These are phyloP conservation scores for Wickerhamiella alocasiicola DNA, from an alignment of 805 yeast genomes.

Conservation along the genomic window DNA sequence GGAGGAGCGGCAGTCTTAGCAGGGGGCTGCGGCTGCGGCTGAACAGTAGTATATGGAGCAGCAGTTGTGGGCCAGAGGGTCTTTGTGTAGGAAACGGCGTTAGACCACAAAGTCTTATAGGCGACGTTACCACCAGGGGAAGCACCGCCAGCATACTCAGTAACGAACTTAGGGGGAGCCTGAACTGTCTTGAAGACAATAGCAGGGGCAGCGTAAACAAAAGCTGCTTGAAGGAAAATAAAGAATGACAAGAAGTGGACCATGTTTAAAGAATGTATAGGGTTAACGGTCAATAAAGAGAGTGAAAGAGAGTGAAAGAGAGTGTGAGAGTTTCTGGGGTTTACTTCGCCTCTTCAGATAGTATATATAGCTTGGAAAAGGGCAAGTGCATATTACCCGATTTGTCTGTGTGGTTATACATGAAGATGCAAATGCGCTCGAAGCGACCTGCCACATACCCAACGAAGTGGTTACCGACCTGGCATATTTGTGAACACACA, in stretches of 20 bases:
- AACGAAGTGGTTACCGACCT: too few species aligned
- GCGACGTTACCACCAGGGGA: neutral
- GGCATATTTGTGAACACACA: too few species aligned
- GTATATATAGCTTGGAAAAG: constrained; percentile 1
- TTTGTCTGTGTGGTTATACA: constrained; percentile 1
- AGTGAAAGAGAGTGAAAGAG: neutral
- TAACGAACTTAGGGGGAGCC: constrained; percentile 18
- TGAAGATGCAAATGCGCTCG: constrained; percentile 9
- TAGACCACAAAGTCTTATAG: constrained; percentile 12
- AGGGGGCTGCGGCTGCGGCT: constrained; percentile 14
- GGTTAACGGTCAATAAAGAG: neutral
- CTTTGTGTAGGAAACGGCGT: constrained; percentile 11
- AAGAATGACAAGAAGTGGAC: constrained; percentile 1
- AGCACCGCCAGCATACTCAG: constrained; percentile 15
- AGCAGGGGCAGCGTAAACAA: constrained; percentile 12
- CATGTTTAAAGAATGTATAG: neutral
- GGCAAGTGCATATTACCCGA: constrained; percentile 1
- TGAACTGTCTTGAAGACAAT: constrained; percentile 18
- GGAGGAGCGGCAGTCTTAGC: constrained; percentile 17
- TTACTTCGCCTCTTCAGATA: neutral
- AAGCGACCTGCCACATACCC: constrained; percentile 10
- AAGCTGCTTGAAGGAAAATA: constrained; percentile 10
- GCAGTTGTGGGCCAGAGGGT: constrained; percentile 19
- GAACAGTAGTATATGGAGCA: constrained; percentile 14
- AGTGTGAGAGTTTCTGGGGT: constrained; percentile 3